A percentile compares a stretch with the other conserved stretches of the same genome.
Conservation (phyloP, 2,329 filamentous ascomycete genomes). For the Dactylellina haptotyla region DNA sequence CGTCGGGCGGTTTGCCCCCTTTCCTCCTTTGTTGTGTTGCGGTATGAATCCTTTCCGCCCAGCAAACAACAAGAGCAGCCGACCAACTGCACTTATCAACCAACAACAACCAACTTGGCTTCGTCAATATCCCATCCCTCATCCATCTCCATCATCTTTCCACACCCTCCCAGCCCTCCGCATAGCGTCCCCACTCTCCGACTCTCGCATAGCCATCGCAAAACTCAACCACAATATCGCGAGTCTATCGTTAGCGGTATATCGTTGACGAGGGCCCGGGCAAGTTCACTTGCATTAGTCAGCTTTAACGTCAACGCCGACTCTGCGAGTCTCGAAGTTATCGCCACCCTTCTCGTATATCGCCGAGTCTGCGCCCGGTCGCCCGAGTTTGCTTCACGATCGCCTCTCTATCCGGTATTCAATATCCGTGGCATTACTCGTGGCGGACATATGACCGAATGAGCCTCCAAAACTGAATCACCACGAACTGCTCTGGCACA, state of each 20-base stretch:
- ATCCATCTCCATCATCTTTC: neutral
- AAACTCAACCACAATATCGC: no score
- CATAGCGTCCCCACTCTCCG: no score
- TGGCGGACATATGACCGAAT: conserved; percentile 38
- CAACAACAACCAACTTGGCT: no score
- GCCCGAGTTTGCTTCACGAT: neutral
- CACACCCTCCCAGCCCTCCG: neutral
- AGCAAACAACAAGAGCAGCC: conserved; percentile 12
- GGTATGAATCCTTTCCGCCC: conserved; percentile 64
- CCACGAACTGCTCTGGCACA: conserved; percentile 8
- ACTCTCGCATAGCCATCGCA: neutral
- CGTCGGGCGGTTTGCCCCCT: conserved; percentile 62
- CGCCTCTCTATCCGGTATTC: neutral
- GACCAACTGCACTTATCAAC: neutral
- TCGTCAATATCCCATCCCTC: no score
- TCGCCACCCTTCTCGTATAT: conserved; percentile 2
- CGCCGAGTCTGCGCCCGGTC: conserved; percentile 13
- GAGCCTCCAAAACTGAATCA: conserved; percentile 5
- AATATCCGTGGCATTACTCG: neutral
- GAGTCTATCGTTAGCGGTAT: no score
- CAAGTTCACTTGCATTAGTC: conserved; percentile 9
- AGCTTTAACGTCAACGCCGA: neutral
- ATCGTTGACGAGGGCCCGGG: no score
- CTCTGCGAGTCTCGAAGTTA: neutral
- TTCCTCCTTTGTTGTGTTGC: conserved; percentile 61